Base-by-base conservation (phyloP, 2,329 filamentous ascomycete genomes). In the Verticillium tricorpus region DNA sequence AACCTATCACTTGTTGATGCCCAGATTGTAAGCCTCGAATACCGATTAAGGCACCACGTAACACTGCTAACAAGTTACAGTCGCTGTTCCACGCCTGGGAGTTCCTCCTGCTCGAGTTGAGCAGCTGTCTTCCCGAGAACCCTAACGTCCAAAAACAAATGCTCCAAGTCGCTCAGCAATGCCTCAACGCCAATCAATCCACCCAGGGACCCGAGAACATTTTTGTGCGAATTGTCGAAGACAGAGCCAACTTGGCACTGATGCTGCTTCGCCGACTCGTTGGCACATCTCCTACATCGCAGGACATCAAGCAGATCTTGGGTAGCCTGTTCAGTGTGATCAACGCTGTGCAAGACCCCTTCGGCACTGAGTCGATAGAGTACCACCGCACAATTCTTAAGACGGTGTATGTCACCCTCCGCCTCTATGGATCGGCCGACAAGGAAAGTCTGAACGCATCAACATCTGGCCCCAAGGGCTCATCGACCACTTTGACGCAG, bases 1-100 rank as follows among this genome's bases (percentile, higher is more conserved):
- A 98, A 99, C 74, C 75, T 99, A 59, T 96, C 93, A 28, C 81
- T 97, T 37, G 92, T 99, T 37, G 93, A 98, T 73, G 91, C 94
- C 28, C 93, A 99, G 78, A 89, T 95, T 66, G 88, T 91, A 80
- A 77, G 88, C 79, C 39, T 45, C 45, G 31, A 25, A 52, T 6
- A 22, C 52, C 31, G 1, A 25, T 28, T 28, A n/a, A 40, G 14
- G 15, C 4, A 22, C 14, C 22, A 37, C 11, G 22, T 17, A 60
- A 32, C 2, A 31, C n/a, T 17, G 19, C 39, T 77, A 69, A 78
- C 67, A 56, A 25, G 14, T 62, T 62, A 39, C 69, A 92, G 89
- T 85, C 87, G 54, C 85, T 99, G 19, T 89, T 97, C 66, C 88
- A 92, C 68, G 90, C 92, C 61, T 98, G 94, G 92, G 93, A 96